phyloP scores from a whole-genome alignment of 148 eudicot genomes.

The Linanthus parryae region DNA sequence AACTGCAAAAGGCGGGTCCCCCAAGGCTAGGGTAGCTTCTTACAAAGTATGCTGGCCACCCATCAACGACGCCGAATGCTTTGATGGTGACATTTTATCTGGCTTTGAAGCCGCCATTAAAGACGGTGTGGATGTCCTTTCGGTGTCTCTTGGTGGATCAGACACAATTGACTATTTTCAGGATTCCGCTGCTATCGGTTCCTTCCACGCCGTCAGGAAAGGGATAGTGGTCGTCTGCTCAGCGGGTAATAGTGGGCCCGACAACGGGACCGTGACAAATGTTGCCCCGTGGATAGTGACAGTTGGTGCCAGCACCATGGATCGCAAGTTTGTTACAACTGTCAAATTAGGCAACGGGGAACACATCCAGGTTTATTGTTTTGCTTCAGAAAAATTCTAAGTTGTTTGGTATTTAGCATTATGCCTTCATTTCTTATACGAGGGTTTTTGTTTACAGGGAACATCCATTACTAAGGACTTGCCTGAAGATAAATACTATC shows the following conservation, averaged over 20 bases:
- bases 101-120: too few species aligned
- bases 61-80: constrained; percentile 38
- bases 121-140: constrained; percentile 63
- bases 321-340: constrained; percentile 35
- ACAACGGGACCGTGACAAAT: too few species aligned
- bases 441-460: too few species aligned
- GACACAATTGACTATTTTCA: constrained; percentile 23
- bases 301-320: constrained; percentile 69
- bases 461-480: too few species aligned
- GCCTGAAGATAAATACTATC: too few species aligned
- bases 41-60: constrained; percentile 70
- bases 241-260: constrained; percentile 59
- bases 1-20: constrained; percentile 75
- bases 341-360: constrained; percentile 34
- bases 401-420: not conserved
- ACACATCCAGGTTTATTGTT: constrained; percentile 24
- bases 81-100: constrained; percentile 43
- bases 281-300: constrained; percentile 73
- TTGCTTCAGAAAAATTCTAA: not conserved
- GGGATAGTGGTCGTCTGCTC: constrained; percentile 55
- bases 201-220: constrained; percentile 48
- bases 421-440: too few species aligned
- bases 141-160: constrained; percentile 44
- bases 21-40: constrained; percentile 60
- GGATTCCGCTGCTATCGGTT: constrained; percentile 41